Evolutionary conservation across 768 basidiomycete genomes (phyloP).

Genomic region (Mycena olivaceomarginata): DNA sequence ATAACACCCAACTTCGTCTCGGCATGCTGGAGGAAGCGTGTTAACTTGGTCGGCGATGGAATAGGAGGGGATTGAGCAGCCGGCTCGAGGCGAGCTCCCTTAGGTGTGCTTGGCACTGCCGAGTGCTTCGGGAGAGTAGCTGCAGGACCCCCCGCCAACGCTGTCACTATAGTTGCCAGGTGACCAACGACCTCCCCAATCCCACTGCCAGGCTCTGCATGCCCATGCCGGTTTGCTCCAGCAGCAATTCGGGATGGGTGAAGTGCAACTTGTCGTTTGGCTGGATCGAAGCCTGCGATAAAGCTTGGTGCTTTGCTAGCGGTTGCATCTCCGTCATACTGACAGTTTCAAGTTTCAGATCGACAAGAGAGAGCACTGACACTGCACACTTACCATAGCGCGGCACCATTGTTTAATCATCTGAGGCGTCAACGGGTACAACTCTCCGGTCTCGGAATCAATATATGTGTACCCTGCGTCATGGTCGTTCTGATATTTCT

Average conservation of each 20-base stretch:
- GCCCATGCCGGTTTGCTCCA: neutral
- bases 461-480: constrained; percentile 42
- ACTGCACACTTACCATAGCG: constrained; percentile 35
- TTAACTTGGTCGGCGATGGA: constrained; percentile 1
- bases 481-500: constrained; percentile 37
- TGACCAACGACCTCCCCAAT: constrained; percentile 1
- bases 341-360: neutral
- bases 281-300: neutral
- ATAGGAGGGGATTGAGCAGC: neutral
- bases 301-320: neutral
- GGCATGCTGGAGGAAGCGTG: neutral
- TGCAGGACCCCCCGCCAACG: neutral
- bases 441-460: constrained; percentile 10
- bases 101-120: neutral
- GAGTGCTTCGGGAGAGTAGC: neutral
- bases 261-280: constrained; percentile 14
- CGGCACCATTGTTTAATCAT: constrained; percentile 46
- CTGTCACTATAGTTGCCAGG: constrained; percentile 6
- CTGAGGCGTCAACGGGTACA: constrained; percentile 37
- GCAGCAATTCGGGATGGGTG: constrained; percentile 18
- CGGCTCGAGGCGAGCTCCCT: neutral
- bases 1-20: neutral
- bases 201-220: neutral
- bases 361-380: neutral
- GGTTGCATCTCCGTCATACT: constrained; percentile 19